phyloP scores from a whole-genome alignment of 2,329 filamentous ascomycete species.

The Aplosporella prunicola region DNA sequence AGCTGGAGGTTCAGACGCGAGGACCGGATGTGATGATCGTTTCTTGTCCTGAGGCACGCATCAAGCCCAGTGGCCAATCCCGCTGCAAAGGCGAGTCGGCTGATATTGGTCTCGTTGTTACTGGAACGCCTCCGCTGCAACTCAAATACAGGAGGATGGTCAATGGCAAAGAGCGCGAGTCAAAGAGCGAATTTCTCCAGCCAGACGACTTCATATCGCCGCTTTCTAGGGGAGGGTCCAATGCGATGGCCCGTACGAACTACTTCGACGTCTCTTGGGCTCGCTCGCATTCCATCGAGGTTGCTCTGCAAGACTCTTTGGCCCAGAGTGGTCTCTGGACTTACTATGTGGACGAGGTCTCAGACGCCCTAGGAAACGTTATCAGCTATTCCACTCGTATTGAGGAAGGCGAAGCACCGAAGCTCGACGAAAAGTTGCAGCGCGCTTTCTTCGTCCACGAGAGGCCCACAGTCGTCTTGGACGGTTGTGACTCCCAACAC shows the following conservation, averaged over 20 bases:
- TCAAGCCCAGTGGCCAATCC: slow-evolving; percentile 55
- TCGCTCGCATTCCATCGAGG: slow-evolving; percentile 60
- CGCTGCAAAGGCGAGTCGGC: slow-evolving; percentile 85
- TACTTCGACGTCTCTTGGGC: slow-evolving; percentile 74
- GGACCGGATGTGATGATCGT: slow-evolving; percentile 75
- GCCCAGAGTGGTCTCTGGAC: slow-evolving; percentile 70
- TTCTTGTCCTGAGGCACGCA: slow-evolving; percentile 68
- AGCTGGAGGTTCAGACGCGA: slow-evolving; percentile 76
- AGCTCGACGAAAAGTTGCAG: slow-evolving; percentile 41
- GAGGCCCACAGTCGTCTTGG: slow-evolving; percentile 63
- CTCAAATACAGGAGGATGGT: slow-evolving; percentile 86
- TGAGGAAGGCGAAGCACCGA: slow-evolving; percentile 58
- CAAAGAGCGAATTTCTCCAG: slow-evolving; percentile 79
- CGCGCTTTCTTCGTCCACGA: slow-evolving; percentile 81
- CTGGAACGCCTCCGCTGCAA: slow-evolving; percentile 82
- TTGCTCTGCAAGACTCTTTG: slow-evolving; percentile 86
- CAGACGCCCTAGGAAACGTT: slow-evolving; percentile 81
- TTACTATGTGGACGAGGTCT: slow-evolving; percentile 85
- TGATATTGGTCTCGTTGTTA: slow-evolving; percentile 70
- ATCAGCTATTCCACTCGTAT: slow-evolving; percentile 60
- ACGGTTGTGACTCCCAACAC: slow-evolving; percentile 67
- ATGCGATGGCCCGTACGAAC: slow-evolving; percentile 46
- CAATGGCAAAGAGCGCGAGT: slow-evolving; percentile 72
- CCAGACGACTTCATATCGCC: slow-evolving; percentile 79
- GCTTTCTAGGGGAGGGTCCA: slow-evolving; percentile 52